phyloP scores from a whole-genome alignment of 1,284 basidiomycete genomes.

The Sporisorium exsertum region DNA sequence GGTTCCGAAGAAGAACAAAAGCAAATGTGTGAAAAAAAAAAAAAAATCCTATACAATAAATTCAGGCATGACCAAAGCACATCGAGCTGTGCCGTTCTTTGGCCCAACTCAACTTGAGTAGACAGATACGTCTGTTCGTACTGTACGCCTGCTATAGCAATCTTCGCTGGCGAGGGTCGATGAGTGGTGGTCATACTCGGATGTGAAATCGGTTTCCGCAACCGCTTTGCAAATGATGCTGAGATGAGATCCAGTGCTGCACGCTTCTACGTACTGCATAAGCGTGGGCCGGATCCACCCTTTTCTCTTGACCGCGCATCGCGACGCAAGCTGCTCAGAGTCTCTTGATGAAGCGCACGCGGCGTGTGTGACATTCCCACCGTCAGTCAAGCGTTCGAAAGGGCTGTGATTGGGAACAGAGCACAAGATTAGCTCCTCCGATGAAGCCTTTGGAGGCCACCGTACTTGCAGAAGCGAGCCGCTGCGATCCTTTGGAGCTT shows the following conservation, averaged over 20 bases:
- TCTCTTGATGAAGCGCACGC: neutral
- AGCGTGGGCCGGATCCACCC: neutral
- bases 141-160: neutral
- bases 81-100: neutral
- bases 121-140: neutral
- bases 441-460: too few species aligned
- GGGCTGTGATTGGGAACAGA: too few species aligned
- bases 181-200: too few species aligned
- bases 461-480: neutral
- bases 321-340: too few species aligned
- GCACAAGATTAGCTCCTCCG: too few species aligned
- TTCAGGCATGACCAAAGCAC: conserved; percentile 8
- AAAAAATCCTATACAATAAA: neutral
- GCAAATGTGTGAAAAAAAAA: neutral
- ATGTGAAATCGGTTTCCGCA: neutral
- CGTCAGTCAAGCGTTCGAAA: too few species aligned
- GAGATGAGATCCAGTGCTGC: neutral
- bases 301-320: neutral
- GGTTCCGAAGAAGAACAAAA: neutral
- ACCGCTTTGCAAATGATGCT: neutral
- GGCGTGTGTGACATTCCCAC: neutral
- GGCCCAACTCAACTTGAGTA: too few species aligned
- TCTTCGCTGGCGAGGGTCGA: neutral
- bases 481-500: neutral
- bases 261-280: neutral